Evolutionary conservation across 2,329 filamentous ascomycete genomes (phyloP).

Genomic region (Endothia cerciana): DNA sequence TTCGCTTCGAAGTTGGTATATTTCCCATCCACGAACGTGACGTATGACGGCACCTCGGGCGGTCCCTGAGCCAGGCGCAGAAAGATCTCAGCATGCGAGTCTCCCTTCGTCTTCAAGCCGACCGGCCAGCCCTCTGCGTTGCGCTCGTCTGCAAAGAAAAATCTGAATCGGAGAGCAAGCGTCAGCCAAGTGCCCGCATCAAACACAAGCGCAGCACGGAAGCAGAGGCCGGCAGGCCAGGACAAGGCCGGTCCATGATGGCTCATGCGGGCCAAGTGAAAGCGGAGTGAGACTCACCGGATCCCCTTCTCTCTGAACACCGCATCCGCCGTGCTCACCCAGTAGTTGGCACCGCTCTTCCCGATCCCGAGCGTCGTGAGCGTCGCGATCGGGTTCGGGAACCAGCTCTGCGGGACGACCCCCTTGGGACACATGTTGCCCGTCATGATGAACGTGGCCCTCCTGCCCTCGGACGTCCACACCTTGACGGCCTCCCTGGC

Average conservation of each 20-base stretch:
- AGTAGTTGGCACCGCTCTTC: conserved; percentile 13
- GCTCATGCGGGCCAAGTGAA: no score
- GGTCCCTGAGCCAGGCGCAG: conserved; percentile 7
- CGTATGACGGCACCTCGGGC: conserved; percentile 9
- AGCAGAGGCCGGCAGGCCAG: background rate
- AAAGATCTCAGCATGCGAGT: conserved; percentile 19
- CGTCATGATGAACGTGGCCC: conserved; percentile 18
- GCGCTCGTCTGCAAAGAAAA: conserved; percentile 27
- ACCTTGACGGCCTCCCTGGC: conserved; percentile 8
- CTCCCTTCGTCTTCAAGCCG: background rate
- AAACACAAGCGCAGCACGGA: background rate
- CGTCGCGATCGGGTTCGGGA: background rate
- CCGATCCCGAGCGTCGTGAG: conserved; percentile 13
- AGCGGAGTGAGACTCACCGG: conserved; percentile 13
- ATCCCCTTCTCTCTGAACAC: conserved; percentile 18
- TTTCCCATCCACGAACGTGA: conserved; percentile 20
- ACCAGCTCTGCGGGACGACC: background rate
- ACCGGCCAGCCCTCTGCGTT: conserved; percentile 2
- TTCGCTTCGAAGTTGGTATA: background rate
- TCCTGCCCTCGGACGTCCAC: conserved; percentile 7
- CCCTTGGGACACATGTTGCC: conserved; percentile 8
- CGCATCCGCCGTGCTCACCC: conserved; percentile 15
- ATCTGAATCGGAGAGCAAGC: conserved; percentile 1
- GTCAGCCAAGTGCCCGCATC: background rate
- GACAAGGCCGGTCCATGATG: background rate